phyloP scores from a whole-genome alignment of 2,329 filamentous ascomycete genomes.

The Aspergillus oerlinghausenensis region DNA sequence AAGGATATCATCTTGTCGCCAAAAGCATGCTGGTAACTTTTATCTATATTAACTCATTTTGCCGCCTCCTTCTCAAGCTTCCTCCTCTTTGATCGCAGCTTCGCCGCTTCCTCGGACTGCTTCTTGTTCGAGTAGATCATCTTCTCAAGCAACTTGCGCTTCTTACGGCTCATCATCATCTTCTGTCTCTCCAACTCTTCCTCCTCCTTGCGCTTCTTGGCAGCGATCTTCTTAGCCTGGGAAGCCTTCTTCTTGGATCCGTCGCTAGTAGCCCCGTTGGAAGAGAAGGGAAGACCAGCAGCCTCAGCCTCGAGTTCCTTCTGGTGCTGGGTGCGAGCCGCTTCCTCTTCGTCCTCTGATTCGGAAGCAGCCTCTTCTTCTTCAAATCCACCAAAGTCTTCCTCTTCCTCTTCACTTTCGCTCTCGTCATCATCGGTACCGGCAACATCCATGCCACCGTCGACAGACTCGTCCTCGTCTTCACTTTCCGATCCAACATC shows the following conservation, averaged over 20 bases:
- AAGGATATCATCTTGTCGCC: slow-evolving; percentile 22
- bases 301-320: slow-evolving; percentile 90
- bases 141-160: slow-evolving; percentile 94
- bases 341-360: slow-evolving; percentile 57
- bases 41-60: slow-evolving; percentile 19
- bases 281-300: slow-evolving; percentile 55
- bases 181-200: slow-evolving; percentile 90
- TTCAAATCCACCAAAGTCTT: slow-evolving; percentile 50
- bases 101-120: slow-evolving; percentile 84
- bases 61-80: slow-evolving; percentile 65
- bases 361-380: slow-evolving; percentile 44
- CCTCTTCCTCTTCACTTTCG: slow-evolving; percentile 41
- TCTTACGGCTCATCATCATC: slow-evolving; percentile 98
- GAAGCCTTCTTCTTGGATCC: slow-evolving; percentile 65
- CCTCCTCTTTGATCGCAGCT: slow-evolving; percentile 81
- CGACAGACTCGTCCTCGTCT: slow-evolving; percentile 45
- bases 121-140: slow-evolving; percentile 95
- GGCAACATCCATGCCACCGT: slow-evolving; percentile 48
- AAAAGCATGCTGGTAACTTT: slow-evolving; percentile 19
- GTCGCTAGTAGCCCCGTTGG: slow-evolving; percentile 51
- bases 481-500: slow-evolving; percentile 39
- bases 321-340: slow-evolving; percentile 68
- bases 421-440: slow-evolving; percentile 45
- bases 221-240: slow-evolving; percentile 64
- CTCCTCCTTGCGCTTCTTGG: slow-evolving; percentile 62